Base-by-base conservation (phyloP, 1,284 basidiomycete genomes). In the Ustilago nuda region DNA sequence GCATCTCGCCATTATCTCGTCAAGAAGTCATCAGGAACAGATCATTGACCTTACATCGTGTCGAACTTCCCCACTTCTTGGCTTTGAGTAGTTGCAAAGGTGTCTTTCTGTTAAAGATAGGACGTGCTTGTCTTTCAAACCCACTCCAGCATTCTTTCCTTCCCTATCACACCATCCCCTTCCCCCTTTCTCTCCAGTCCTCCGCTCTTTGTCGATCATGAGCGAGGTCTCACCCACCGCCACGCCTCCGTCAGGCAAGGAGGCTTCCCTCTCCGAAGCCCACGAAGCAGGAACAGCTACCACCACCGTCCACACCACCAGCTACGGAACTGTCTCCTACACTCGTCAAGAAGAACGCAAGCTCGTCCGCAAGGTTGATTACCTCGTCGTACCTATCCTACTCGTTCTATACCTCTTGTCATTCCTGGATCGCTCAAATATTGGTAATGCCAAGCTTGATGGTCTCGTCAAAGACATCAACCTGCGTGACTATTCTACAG, bases 361-460 rank as follows among this genome's bases (percentile, higher is more conserved):
- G 19, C 37, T 82, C 3, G 63, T 82, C 13, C 60, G 80, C 59
- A 82, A 82, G 70, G 69, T 82, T 55, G 81, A 82, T 66, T 41
- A 66, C 7, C 27, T 66, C 57, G 60, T 82, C 37, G 67, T 82
- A 1, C 81, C 81, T 32, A 82, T 82, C 62, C 66, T 80, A 1
- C 70, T 79, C 17, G 52, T 69, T 2, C 56, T 81, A 32, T 79
- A 73, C 30, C 57, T 79, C 15, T 48, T 80, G 7, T 66, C 62
- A 2, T 82, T 82, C 64, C 55, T 82, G 13, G 81, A 82, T 50
- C 55, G 80, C 17, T 56, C 56, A 30, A 80, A 82, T 48, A 82
- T 82, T 35, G 79, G 76, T 23, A 73, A 80, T 36, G 81, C 81
- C 13, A 74, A 73, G 35, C 61, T 82, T 56, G 75, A 79, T 8